A percentile compares a stretch with the other conserved stretches of the same genome.
phyloP scores from a whole-genome alignment of 345 rosid species.

The Citrus glauca region DNA sequence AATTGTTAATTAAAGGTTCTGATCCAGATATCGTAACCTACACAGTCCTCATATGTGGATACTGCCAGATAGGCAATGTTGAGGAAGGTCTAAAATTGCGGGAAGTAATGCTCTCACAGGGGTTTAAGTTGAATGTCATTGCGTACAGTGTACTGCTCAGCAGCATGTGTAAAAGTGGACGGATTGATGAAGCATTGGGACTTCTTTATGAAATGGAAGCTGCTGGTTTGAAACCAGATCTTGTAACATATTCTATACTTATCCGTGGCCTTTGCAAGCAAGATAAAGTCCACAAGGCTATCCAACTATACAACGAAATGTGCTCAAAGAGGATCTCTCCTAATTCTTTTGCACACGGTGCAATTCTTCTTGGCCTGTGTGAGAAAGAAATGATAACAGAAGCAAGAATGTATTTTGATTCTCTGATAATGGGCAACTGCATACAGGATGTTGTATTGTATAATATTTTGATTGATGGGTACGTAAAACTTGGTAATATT shows the following conservation, averaged over 20 bases:
- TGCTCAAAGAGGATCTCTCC: constrained; percentile 39
- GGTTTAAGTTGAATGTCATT: constrained; percentile 41
- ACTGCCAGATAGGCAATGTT: constrained; percentile 54
- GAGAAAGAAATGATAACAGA: constrained; percentile 44
- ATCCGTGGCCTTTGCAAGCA: constrained; percentile 70
- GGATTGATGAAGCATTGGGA: constrained; percentile 43
- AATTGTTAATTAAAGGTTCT: constrained; percentile 45
- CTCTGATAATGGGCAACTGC: constrained; percentile 34
- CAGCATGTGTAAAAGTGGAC: constrained; percentile 63
- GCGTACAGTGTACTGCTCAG: constrained; percentile 52
- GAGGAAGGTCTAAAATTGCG: constrained; percentile 51
- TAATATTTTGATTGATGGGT: constrained; percentile 68
- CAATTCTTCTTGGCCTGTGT: constrained; percentile 57
- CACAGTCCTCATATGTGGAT: constrained; percentile 50
- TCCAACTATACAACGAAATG: constrained; percentile 51
- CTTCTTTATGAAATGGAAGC: constrained; percentile 51
- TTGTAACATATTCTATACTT: constrained; percentile 62
- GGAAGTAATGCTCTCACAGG: constrained; percentile 53
- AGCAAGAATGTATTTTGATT: constrained; percentile 56
- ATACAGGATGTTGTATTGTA: constrained; percentile 43
- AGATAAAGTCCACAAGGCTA: constrained; percentile 56
- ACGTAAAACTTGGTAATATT: constrained; percentile 49
- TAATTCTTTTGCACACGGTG: constrained; percentile 38
- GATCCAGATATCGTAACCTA: constrained; percentile 55
- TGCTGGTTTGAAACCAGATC: constrained; percentile 45